Percentiles rank a stretch among this genome's conserved stretches.
Evolutionary conservation across 768 basidiomycete species (phyloP).

Genomic region (Trametes sanguinea): DNA sequence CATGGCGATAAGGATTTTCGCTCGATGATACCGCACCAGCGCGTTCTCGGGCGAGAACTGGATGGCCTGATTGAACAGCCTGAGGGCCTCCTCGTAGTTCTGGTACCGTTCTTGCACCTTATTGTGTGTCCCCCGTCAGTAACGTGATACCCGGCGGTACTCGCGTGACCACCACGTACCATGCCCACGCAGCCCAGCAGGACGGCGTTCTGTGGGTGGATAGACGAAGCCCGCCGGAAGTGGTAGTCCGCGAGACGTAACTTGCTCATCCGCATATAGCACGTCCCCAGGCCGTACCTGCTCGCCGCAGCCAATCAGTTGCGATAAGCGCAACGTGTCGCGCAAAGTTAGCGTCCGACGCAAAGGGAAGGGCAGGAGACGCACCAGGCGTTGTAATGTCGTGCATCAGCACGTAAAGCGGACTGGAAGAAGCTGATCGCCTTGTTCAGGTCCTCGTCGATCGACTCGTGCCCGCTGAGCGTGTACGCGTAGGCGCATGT

Average conservation of each 20-base stretch:
- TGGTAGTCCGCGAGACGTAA: conserved; percentile 94
- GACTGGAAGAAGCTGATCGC: conserved; percentile 91
- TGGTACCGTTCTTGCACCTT: conserved; percentile 89
- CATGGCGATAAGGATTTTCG: conserved; percentile 86
- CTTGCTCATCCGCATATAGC: conserved; percentile 94
- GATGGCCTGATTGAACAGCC: conserved; percentile 81
- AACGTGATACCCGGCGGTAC: neutral
- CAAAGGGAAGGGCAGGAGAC: conserved; percentile 34
- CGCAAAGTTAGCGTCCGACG: conserved; percentile 1
- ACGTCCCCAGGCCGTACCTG: conserved; percentile 99
- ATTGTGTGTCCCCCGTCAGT: conserved; percentile 14
- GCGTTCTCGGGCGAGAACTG: conserved; percentile 83
- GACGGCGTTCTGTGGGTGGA: conserved; percentile 96
- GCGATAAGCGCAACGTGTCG: conserved; percentile 22
- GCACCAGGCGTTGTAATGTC: conserved; percentile 98
- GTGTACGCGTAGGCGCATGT: conserved; percentile 95
- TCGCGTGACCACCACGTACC: conserved; percentile 54
- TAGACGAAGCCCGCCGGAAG: conserved; percentile 87
- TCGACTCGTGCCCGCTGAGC: conserved; percentile 93
- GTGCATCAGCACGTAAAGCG: conserved; percentile 86
- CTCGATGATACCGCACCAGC: conserved; percentile 90
- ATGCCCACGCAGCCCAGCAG: conserved; percentile 94
- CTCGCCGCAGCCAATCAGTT: conserved; percentile 14
- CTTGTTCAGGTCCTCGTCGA: conserved; percentile 93
- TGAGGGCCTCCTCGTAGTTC: conserved; percentile 72